A percentile compares a stretch with the other conserved stretches of the same genome.
Evolutionary conservation across 83 land plant species (phyloP).

Genomic region (Diphasiastrum complanatum): DNA sequence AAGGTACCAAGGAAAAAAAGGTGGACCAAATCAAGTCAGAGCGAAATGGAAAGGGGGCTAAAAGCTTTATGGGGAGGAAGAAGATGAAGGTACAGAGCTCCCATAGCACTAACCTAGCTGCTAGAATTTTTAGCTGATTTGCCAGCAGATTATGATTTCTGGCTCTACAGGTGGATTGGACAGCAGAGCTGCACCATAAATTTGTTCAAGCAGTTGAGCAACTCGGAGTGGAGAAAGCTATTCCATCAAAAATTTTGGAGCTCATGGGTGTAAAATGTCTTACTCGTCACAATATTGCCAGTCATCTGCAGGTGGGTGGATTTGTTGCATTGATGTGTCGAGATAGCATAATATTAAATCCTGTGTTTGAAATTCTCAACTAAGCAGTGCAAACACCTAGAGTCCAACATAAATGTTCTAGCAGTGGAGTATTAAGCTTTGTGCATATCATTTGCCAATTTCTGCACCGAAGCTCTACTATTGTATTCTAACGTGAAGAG

Average conservation of each 20-base stretch:
- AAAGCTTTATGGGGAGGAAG: conserved; percentile 25
- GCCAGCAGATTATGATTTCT: neutral
- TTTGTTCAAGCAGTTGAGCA: neutral
- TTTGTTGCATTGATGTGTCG: too few species aligned
- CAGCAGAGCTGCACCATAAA: neutral
- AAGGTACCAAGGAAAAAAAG: conserved; percentile 25
- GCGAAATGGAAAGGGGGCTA: neutral
- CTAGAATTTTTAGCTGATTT: neutral
- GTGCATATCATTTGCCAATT: too few species aligned
- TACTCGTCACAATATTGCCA: neutral
- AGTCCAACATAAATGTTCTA: too few species aligned
- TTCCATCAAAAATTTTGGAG: neutral
- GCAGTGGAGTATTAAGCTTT: too few species aligned
- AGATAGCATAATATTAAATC: too few species aligned
- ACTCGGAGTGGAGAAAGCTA: conserved; percentile 2
- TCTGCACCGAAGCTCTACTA: too few species aligned
- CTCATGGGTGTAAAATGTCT: neutral
- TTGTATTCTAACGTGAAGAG: too few species aligned
- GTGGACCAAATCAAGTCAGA: neutral
- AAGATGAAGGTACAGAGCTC: conserved; percentile 40
- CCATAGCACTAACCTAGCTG: neutral
- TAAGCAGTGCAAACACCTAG: too few species aligned
- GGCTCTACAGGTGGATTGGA: neutral
- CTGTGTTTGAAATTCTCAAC: too few species aligned
- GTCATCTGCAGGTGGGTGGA: neutral